phyloP scores from a whole-genome alignment of 1,284 basidiomycete genomes.

The Austropuccinia psidii region DNA sequence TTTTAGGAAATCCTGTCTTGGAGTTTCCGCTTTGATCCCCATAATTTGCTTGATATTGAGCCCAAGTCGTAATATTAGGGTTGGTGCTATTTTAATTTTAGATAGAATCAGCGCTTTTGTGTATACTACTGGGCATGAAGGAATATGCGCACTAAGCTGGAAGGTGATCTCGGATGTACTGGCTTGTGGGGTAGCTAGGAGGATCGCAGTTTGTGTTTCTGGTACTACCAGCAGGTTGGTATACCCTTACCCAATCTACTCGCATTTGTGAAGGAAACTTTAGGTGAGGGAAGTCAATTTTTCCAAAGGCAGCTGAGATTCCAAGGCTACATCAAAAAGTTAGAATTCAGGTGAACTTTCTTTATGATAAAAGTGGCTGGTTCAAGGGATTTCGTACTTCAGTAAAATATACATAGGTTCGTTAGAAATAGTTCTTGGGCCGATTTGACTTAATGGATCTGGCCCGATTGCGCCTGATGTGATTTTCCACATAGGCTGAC shows the following conservation, averaged over 20 bases:
- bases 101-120: neutral
- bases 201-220: conserved; percentile 79
- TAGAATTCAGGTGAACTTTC: conserved; percentile 51
- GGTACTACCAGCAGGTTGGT: conserved; percentile 46
- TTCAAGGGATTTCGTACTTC: neutral
- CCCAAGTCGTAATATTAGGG: conserved; percentile 51
- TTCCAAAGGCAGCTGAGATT: conserved; percentile 40
- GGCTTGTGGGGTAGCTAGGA: conserved; percentile 62
- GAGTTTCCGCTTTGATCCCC: conserved; percentile 21
- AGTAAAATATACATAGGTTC: conserved; percentile 54
- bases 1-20: conserved; percentile 34
- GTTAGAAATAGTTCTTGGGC: conserved; percentile 65
- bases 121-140: neutral
- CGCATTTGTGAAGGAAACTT: conserved; percentile 38
- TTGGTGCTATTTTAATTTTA: conserved; percentile 45
- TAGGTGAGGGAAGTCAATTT: conserved; percentile 36
- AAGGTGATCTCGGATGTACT: conserved; percentile 55
- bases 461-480: conserved; percentile 63
- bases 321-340: conserved; percentile 37
- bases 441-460: conserved; percentile 60
- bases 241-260: conserved; percentile 39
- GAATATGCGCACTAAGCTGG: conserved; percentile 22
- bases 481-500: conserved; percentile 66
- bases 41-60: conserved; percentile 23
- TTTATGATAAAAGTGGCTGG: neutral